phyloP scores from a whole-genome alignment of 228 moss, liverwort and hornwort genomes.

The Sphagnum magellanicum region DNA sequence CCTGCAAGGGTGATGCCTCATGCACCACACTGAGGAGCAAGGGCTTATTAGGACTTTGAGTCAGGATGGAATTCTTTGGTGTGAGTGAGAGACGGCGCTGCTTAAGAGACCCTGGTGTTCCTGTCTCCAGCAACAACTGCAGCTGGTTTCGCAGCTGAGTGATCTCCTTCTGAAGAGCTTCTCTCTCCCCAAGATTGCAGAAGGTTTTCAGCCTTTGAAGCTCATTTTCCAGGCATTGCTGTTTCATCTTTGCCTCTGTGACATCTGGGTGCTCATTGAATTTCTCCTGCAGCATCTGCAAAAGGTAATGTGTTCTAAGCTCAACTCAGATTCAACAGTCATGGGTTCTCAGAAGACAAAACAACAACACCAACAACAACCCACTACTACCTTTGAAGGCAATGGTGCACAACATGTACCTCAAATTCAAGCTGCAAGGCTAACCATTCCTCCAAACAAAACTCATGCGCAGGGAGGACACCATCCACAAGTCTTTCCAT shows the following conservation, averaged over 20 bases:
- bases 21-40: slow-evolving; percentile 18
- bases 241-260: slow-evolving; percentile 50
- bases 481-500: slow-evolving; percentile 75
- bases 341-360: neutral
- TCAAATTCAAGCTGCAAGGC: slow-evolving; percentile 55
- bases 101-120: slow-evolving; percentile 24
- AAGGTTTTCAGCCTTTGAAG: slow-evolving; percentile 51
- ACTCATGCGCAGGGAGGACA: slow-evolving; percentile 53
- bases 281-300: slow-evolving; percentile 75
- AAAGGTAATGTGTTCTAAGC: no score
- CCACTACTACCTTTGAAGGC: no score
- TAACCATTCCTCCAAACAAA: slow-evolving; percentile 56
- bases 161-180: slow-evolving; percentile 53
- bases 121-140: slow-evolving; percentile 37
- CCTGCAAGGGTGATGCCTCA: slow-evolving; percentile 19
- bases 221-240: slow-evolving; percentile 49
- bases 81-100: slow-evolving; percentile 39
- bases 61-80: slow-evolving; percentile 24
- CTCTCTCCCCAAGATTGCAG: slow-evolving; percentile 64
- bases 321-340: neutral
- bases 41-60: slow-evolving; percentile 19
- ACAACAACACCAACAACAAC: no score
- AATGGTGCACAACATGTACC: slow-evolving; percentile 16
- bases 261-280: slow-evolving; percentile 74
- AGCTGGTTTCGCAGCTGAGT: slow-evolving; percentile 59